These are phyloP conservation scores for Aspergillus baeticus DNA, from an alignment of 495 filamentous ascomycete species.

Conservation along the genomic window DNA sequence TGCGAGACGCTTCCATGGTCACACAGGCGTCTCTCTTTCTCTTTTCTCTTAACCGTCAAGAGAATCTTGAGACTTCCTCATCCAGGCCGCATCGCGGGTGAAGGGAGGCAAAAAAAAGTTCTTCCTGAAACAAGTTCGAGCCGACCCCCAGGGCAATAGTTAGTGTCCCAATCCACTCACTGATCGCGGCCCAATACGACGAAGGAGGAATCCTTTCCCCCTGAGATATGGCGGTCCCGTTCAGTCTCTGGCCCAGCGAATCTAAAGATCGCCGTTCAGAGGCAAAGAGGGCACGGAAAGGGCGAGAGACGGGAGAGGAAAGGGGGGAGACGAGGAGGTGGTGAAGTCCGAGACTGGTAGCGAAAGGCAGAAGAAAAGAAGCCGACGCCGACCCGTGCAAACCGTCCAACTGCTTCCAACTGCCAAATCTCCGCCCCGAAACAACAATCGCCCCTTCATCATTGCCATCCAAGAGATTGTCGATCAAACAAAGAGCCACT, in stretches of 20 bases:
- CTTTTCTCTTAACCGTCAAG: slow-evolving; percentile 12
- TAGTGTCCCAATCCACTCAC: not conserved
- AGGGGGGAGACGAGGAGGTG: slow-evolving; percentile 11
- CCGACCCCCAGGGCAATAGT: slow-evolving; percentile 6
- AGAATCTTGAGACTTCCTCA: slow-evolving; percentile 12
- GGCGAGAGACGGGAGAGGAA: not conserved
- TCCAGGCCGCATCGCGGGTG: slow-evolving; percentile 21
- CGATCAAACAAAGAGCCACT: not conserved
- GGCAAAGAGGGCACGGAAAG: slow-evolving; percentile 6
- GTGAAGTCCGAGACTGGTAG: slow-evolving; percentile 20
- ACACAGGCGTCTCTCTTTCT: slow-evolving; percentile 5
- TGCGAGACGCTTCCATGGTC: slow-evolving; percentile 35
- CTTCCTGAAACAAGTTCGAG: slow-evolving; percentile 3
- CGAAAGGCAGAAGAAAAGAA: slow-evolving; percentile 7
- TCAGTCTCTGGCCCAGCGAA: not conserved
- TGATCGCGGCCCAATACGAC: not conserved
- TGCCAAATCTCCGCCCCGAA: slow-evolving; percentile 4
- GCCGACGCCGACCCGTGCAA: slow-evolving; percentile 1
- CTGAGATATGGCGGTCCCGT: not conserved
- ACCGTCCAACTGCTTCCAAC: not conserved
- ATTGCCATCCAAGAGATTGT: no score
- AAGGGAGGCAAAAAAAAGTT: not conserved
- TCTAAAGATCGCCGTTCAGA: not conserved
- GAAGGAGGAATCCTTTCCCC: not conserved
- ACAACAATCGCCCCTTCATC: not conserved